These are phyloP conservation scores for Globisporangium cederbergense DNA, from an alignment of 352 stramenopile genomes.

Conservation along the genomic window DNA sequence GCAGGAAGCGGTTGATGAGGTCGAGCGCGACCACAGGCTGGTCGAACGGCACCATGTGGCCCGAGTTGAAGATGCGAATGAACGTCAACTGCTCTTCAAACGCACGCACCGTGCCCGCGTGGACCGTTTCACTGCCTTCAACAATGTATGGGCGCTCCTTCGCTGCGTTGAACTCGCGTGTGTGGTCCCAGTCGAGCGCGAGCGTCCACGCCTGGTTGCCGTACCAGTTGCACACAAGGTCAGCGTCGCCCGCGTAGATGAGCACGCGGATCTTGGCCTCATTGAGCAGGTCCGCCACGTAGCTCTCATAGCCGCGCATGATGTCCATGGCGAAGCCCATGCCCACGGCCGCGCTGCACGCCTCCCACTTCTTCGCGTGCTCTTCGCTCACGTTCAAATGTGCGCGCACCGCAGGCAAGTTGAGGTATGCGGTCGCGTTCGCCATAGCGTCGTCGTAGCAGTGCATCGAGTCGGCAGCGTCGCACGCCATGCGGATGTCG, in stretches of 20 bases:
- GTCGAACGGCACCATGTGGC: constrained; percentile 42
- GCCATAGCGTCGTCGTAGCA: constrained; percentile 40
- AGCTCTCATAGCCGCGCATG: constrained; percentile 89
- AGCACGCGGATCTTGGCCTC: constrained; percentile 46
- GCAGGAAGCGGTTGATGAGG: constrained; percentile 50
- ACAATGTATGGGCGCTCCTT: constrained; percentile 11
- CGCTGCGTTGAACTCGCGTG: constrained; percentile 9
- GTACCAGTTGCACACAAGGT: constrained; percentile 95
- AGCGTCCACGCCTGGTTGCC: constrained; percentile 89
- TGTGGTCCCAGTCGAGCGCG: constrained; percentile 16
- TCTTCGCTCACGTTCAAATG: constrained; percentile 17
- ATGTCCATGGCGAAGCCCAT: constrained; percentile 54
- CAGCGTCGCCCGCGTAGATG: constrained; percentile 92
- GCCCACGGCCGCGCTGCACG: constrained; percentile 88
- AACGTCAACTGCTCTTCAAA: constrained; percentile 33
- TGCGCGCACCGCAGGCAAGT: constrained; percentile 25
- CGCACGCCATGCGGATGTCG: constrained; percentile 49
- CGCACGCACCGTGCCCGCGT: constrained; percentile 21
- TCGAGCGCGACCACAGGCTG: constrained; percentile 29
- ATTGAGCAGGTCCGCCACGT: constrained; percentile 71
- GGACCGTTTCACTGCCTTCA: neutral
- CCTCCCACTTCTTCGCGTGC: constrained; percentile 50
- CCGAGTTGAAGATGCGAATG: constrained; percentile 38
- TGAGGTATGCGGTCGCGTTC: constrained; percentile 31
- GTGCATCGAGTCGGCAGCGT: constrained; percentile 12